Evolutionary conservation across 163 green algal genomes (phyloP), one percentile per base, ranked within the genome.

Genomic region (Chloromonas sp.): DNA sequence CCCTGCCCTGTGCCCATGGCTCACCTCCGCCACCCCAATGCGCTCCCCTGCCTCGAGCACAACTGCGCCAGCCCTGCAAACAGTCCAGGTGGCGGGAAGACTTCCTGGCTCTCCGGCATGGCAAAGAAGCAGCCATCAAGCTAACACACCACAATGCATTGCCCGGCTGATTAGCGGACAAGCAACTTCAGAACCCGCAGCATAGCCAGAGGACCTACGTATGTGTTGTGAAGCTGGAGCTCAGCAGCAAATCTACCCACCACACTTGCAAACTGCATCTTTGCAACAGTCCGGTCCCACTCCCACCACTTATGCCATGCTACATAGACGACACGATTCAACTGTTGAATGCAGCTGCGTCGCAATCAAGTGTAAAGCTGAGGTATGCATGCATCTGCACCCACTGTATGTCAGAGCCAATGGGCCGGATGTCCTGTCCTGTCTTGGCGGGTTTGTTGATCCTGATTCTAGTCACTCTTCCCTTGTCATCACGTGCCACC

Each of bases 381-480:
- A 36, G 36, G 36, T 36, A 36, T 36, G 36, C 36, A 36, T 36
- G 36, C 36, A 36, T 36, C 36, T 36, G 36, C 36, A 87, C 89
- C 86, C 79, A 93, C 88, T 87, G 83, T 79, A 98, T 96, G 88
- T 98, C 95, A 2, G 87, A 95, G 11, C 95, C 96, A 1, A 96
- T 88, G 58, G 92, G 87, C 57, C 96, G 87, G 78, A 99, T 94
- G 87, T 98, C 95, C 80, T 95, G 85, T 2, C 94, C 93, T 0
- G 92, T 14, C 14, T 88, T 92, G 61, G 90, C 92, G 0, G 84
- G 88, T 84, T 92, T 93, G 2, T 87, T 71, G 83, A 98, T 98
- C 58, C 88, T 82, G 71, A 95, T 89, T 0, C 86, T 84, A 58
- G 61, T 79, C 59, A 15, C 60, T 1, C 79, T 11, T 36, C 83